Base-by-base conservation (phyloP, 306 rosid species). In the Vachellia pachyceras region DNA sequence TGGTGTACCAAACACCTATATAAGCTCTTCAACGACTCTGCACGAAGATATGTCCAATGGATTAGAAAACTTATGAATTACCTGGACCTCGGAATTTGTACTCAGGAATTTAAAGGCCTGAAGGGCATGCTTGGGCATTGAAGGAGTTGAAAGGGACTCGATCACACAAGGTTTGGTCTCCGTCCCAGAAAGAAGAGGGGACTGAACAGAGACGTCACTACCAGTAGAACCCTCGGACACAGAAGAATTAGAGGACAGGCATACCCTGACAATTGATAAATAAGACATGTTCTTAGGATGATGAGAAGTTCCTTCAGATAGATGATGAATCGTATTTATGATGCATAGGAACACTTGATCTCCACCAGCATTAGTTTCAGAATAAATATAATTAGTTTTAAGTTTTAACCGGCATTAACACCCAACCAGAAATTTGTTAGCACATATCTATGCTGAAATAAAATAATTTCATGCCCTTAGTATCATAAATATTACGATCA, bases 71-170 rank as follows among this genome's bases (percentile, higher is more conserved):
- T 37, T 36, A 72, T 29, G 3, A 46, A 69, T 82, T 83, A 94
- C 98, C 95, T 89, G 94, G 55, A 74, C 90, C 82, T 88, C 84
- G 39, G 89, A 0, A 86, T 86, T 92, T 68, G 55, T 49, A 69
- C 90, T 88, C 78, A 94, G 86, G 58, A 90, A 65, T 49, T 75
- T 84, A 72, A 90, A 90, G 41, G 94, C 95, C 66, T 78, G 86
- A 60, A 90, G 76, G 63, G 88, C 94, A 72, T 72, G 84, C 49
- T 77, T 80, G 25, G 92, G 88, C 40, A 69, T 73, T 0, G 89
- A 76, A 42, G 77, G 55, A 45, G 60, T 50, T 44, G 82, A 36
- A 13, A 46, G 65, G 46, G 84, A 39, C 63, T 81, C 87, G 52
- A 47, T 12, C 44, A 63, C 47, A 70, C 67, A 29, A 50, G 88